Percentiles rank a stretch among this genome's conserved stretches.
These are phyloP conservation scores for Hordeum vulgare DNA, from an alignment of 176 grass and related monocot species.

Conservation along the genomic window DNA sequence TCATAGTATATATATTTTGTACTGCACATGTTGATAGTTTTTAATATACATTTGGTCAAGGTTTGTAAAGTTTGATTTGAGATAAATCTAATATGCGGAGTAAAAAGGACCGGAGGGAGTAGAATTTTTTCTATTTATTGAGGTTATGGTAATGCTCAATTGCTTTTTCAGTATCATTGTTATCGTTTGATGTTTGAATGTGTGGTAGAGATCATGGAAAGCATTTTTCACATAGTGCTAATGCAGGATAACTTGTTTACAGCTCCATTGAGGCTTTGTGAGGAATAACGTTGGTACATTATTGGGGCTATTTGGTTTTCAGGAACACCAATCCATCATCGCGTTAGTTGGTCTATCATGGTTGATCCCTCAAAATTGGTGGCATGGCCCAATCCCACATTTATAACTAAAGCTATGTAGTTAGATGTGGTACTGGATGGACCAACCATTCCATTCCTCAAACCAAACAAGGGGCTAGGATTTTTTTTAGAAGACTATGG, in stretches of 20 bases:
- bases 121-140: too few relatives aligned
- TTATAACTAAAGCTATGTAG: background rate
- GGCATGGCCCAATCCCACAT: background rate
- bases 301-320: background rate
- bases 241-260: background rate
- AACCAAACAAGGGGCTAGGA: background rate
- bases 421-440: background rate
- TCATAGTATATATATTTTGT: too few relatives aligned
- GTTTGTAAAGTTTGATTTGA: too few relatives aligned
- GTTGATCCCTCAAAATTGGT: background rate
- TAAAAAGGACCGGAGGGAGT: too few relatives aligned
- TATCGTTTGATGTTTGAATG: background rate
- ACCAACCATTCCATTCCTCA: background rate
- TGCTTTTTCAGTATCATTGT: background rate
- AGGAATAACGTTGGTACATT: background rate
- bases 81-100: too few relatives aligned
- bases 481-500: too few relatives aligned
- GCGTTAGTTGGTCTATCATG: background rate
- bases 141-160: background rate
- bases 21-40: too few relatives aligned
- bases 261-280: background rate
- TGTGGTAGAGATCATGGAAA: background rate
- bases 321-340: background rate
- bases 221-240: background rate
- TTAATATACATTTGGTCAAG: too few relatives aligned